A percentile compares a stretch with the other conserved stretches of the same genome.
Conservation (phyloP, 208 protist genomes). For the Crithidia brevicula region DNA sequence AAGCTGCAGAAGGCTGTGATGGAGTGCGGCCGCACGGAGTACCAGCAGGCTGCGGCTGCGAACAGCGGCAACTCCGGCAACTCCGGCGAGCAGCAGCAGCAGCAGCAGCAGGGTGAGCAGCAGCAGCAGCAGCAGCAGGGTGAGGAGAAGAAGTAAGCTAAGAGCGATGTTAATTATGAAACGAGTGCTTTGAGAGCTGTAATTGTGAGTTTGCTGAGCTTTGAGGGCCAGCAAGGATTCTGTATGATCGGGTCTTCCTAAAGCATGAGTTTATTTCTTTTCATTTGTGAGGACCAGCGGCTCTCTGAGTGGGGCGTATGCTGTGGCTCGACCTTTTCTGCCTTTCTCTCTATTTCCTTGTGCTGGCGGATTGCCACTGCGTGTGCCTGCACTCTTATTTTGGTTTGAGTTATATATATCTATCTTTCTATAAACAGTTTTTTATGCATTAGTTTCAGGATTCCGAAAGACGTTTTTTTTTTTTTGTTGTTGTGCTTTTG, state of each 20-base stretch:
- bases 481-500: slow-evolving; percentile 11
- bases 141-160: slow-evolving; percentile 16
- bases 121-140: slow-evolving; percentile 17
- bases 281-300: too few relatives aligned
- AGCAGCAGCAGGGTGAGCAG: slow-evolving; percentile 7
- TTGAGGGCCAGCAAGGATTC: background rate
- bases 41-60: slow-evolving; percentile 72
- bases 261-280: too few relatives aligned
- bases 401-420: background rate
- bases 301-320: too few relatives aligned
- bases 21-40: slow-evolving; percentile 79
- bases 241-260: too few relatives aligned
- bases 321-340: background rate
- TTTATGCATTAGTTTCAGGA: slow-evolving; percentile 9
- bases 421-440: slow-evolving; percentile 1
- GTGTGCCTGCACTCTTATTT: too few relatives aligned
- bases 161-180: too few relatives aligned
- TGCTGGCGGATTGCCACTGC: too few relatives aligned
- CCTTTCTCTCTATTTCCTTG: slow-evolving; percentile 9
- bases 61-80: slow-evolving; percentile 18
- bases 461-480: slow-evolving; percentile 22
- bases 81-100: slow-evolving; percentile 23
- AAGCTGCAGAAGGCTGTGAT: slow-evolving; percentile 91
- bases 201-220: background rate
- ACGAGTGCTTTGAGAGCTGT: background rate